These are phyloP conservation scores for Fusarium buxicola DNA, from an alignment of 2,329 filamentous ascomycete species.

Conservation along the genomic window DNA sequence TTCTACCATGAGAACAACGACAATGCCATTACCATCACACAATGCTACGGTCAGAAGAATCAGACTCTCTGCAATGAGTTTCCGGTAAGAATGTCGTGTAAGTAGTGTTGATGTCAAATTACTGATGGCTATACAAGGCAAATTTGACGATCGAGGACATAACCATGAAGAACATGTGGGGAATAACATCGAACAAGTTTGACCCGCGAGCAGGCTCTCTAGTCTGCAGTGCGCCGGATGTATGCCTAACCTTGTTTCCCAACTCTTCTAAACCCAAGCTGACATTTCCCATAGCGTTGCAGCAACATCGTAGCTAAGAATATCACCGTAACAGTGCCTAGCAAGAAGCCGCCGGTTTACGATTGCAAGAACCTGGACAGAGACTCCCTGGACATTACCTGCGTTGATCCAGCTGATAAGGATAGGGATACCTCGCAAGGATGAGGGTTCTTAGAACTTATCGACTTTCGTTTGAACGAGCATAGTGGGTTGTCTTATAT, in stretches of 20 bases:
- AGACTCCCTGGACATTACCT: conserved; percentile 32
- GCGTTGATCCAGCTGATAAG: conserved; percentile 13
- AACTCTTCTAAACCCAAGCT: not conserved
- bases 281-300: conserved; percentile 33
- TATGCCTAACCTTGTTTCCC: conserved; percentile 12
- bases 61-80: conserved; percentile 43
- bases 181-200: conserved; percentile 44
- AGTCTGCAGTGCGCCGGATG: conserved; percentile 47
- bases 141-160: conserved; percentile 44
- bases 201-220: conserved; percentile 47
- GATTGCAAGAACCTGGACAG: conserved; percentile 41
- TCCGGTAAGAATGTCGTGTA: conserved; percentile 25
- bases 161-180: conserved; percentile 48
- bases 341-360: conserved; percentile 37
- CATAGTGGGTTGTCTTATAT: too few relatives aligned
- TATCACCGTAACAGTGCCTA: conserved; percentile 40
- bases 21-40: conserved; percentile 47
- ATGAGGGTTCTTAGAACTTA: not conserved
- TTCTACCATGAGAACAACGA: conserved; percentile 72
- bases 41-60: conserved; percentile 46
- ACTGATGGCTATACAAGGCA: conserved; percentile 29
- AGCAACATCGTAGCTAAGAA: conserved; percentile 41
- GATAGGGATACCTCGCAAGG: conserved; percentile 34
- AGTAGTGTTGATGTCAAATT: too few relatives aligned
- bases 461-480: too few relatives aligned